Evolutionary conservation across 306 rosid species (phyloP), one percentile per base, ranked within the genome.

Genomic region (Quercus dentata): DNA sequence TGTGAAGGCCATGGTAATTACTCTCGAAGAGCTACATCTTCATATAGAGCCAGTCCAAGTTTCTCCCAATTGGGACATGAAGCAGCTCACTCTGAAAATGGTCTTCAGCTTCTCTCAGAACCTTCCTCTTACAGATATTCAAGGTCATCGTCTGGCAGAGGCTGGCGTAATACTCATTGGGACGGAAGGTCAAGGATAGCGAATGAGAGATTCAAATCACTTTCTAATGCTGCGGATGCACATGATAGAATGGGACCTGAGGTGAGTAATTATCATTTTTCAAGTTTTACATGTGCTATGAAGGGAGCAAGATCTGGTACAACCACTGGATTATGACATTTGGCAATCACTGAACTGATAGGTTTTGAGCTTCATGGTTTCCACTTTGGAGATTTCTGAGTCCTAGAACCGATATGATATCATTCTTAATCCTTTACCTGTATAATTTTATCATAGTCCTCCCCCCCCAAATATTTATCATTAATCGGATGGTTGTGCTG

Each of bases 121-220:
- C 30, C 38, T 28, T 30, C 17, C 30, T 30, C 44, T 27, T 63
- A 35, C 44, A 63, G 69, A 63, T 63, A 63, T 63, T 63, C 41
- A 12, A 74, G 78, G 56, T 68, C 55, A 57, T n/a, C 70, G 7
- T 74, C 78, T 74, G 69, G 33, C 64, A 30, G 78, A 58, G 69
- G 78, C 35, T 12, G 78, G 78, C 28, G 55, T 74, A 35, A 58
- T 14, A 15, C 21, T 74, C 78, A 35, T 49, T 19, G 51, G 33
- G 78, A 74, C 15, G 38, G 78, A 57, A 58, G 69, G 55, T 59
- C 38, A 1, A 74, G 68, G 67, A 56, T 58, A 57, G 11, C 56
- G 1, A 57, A 6, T 57, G 78, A 58, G 56, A 59, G 78, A 59
- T 74, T 23, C 12, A 56, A 74, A 28, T 20, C 69, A 38, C 41